Evolutionary conservation across 495 filamentous ascomycete species (phyloP), one percentile per base, ranked within the genome.

Genomic region (Annulohypoxylon stygium): DNA sequence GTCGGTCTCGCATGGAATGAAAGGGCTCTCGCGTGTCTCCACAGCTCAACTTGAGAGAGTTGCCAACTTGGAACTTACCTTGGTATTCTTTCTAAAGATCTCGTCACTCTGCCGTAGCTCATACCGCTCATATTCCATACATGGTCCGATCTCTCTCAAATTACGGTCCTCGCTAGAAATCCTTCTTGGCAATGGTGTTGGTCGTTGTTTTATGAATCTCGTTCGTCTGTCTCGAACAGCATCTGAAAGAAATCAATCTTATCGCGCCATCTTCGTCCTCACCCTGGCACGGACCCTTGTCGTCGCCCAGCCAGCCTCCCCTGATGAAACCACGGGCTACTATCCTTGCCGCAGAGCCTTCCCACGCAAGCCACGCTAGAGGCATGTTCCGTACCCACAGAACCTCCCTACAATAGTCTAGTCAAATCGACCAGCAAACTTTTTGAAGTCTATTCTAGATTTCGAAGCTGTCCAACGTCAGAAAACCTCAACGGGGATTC

Each of bases 251-350:
- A 55, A 68, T 67, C 63, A 70, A 75, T 75, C 72, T 75, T 64
- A 75, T 75, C 67, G 67, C 60, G 53, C 69, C 73, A 71, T 75
- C 69, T 45, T 68, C 61, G 53, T 48, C 11, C 36, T 51, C 41
- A 57, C 63, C 72, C 66, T 57, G 67, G 67, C 69, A 65, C 41
- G 45, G 69, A 64, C 69, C 73, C 73, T 57, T 55, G 69, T 69
- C 61, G 48, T 62, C 65, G 59, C 61, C 55, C 73, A 72, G 61
- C 73, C 71, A 74, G 68, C 67, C 71, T 74, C 69, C 74, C 77
- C 61, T 77, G 77, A 79, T 79, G 77, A 79, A 79, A 79, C 77
- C 70, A 75, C 65, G 73, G 77, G 77, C 68, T 75, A 69, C 55
- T 79, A 77, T 76, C 77, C 77, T 75, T 77, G 75, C 73, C 71